Evolutionary conservation across 148 eudicot genomes (phyloP).

Genomic region (Amaranthus palmeri): DNA sequence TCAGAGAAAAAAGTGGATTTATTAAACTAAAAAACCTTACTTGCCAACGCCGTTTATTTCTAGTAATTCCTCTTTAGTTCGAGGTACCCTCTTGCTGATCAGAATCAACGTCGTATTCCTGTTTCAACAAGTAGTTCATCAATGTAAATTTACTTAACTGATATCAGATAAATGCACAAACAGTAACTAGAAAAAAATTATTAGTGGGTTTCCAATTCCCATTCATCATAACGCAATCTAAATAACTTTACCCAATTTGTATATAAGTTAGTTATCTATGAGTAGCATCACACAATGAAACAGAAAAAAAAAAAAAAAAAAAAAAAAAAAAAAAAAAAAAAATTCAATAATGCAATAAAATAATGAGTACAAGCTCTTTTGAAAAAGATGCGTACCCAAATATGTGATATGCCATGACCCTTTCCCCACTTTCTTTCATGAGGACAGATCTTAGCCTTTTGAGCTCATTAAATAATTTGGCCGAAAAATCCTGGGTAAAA

Average conservation of each 20-base stretch:
- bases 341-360: not conserved
- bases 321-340: no score
- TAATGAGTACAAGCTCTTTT: not conserved
- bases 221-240: not conserved
- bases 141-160: not conserved
- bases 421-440: constrained; percentile 53
- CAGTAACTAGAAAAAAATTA: not conserved
- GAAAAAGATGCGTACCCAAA: constrained; percentile 43
- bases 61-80: constrained; percentile 69
- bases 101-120: constrained; percentile 49
- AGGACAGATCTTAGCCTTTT: constrained; percentile 49
- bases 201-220: not conserved
- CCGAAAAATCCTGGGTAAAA: constrained; percentile 55
- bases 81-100: constrained; percentile 57
- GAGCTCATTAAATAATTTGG: constrained; percentile 53
- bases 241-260: not conserved
- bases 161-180: constrained; percentile 7
- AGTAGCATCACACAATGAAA: not conserved
- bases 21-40: constrained; percentile 35
- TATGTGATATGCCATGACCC: constrained; percentile 64
- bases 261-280: not conserved
- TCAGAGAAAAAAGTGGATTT: not conserved
- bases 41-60: constrained; percentile 77
- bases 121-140: constrained; percentile 17
- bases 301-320: not conserved